These are phyloP conservation scores for Alternaria ethzedia DNA, from an alignment of 2,329 filamentous ascomycete genomes.

Conservation along the genomic window DNA sequence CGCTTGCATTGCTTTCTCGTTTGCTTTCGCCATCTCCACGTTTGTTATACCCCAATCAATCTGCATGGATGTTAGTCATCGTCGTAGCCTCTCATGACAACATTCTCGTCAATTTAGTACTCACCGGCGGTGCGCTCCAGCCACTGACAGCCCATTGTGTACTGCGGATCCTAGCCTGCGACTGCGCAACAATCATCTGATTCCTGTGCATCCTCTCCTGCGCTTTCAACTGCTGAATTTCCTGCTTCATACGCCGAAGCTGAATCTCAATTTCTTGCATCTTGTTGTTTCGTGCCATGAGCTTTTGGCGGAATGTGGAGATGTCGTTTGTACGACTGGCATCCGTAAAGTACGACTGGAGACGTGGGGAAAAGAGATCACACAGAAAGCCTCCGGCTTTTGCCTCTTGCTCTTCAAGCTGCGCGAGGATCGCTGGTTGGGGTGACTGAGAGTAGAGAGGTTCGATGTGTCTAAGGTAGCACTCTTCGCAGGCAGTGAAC, in stretches of 20 bases:
- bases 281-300: conserved; percentile 14
- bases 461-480: conserved; percentile 19
- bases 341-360: conserved; percentile 21
- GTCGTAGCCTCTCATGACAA: neutral
- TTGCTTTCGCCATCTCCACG: conserved; percentile 16
- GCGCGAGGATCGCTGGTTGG: conserved; percentile 1
- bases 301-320: conserved; percentile 7
- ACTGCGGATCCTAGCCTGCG: conserved; percentile 1
- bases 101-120: neutral
- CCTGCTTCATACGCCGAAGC: conserved; percentile 13
- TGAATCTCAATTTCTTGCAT: conserved; percentile 15
- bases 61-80: neutral
- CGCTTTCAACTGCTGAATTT: conserved; percentile 17
- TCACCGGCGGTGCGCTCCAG: conserved; percentile 9
- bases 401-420: neutral
- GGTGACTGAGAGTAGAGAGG: conserved; percentile 4
- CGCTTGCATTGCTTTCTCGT: conserved; percentile 19
- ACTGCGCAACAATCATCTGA: conserved; percentile 16
- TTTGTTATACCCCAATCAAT: conserved; percentile 16
- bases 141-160: neutral
- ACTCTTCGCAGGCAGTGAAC: conserved; percentile 24
- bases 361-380: conserved; percentile 22
- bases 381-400: conserved; percentile 15
- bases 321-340: conserved; percentile 11
- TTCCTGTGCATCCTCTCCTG: conserved; percentile 14